These are phyloP conservation scores for Thoreauomyces humboldtii DNA, from an alignment of 192 early-diverging fungal species.

Conservation along the genomic window DNA sequence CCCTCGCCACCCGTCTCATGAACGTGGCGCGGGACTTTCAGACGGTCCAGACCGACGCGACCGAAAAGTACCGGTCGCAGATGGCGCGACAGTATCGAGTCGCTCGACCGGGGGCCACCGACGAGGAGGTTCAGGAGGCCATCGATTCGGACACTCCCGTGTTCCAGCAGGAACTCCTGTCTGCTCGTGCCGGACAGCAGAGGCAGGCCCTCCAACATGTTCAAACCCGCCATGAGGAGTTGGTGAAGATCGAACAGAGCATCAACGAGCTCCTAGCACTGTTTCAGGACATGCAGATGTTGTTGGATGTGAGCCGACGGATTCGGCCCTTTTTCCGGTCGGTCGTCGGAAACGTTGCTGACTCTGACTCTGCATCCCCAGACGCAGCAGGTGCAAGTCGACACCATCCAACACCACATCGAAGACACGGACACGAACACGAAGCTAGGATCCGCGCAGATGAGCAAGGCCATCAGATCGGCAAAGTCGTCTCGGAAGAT, in stretches of 20 bases:
- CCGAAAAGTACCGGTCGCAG: slow-evolving; percentile 36
- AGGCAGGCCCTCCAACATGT: slow-evolving; percentile 54
- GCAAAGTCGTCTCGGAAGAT: slow-evolving; percentile 40
- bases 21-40: slow-evolving; percentile 39
- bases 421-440: slow-evolving; percentile 33
- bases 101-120: slow-evolving; percentile 55
- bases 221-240: slow-evolving; percentile 59
- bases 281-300: slow-evolving; percentile 64
- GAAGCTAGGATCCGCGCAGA: slow-evolving; percentile 36
- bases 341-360: background rate
- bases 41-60: slow-evolving; percentile 33
- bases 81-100: slow-evolving; percentile 41
- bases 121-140: slow-evolving; percentile 56
- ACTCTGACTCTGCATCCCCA: no score
- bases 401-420: slow-evolving; percentile 45
- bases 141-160: slow-evolving; percentile 45
- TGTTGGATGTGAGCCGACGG: slow-evolving; percentile 46
- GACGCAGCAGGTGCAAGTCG: slow-evolving; percentile 49
- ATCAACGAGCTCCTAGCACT: slow-evolving; percentile 56
- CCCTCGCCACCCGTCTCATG: slow-evolving; percentile 43
- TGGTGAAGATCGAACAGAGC: slow-evolving; percentile 54
- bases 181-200: slow-evolving; percentile 43
- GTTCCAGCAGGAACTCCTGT: slow-evolving; percentile 60
- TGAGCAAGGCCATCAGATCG: slow-evolving; percentile 45
- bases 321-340: background rate